A percentile compares a stretch with the other conserved stretches of the same genome.
Conservation (phyloP, 2,329 filamentous ascomycete species). For the Talaromyces sp. region DNA sequence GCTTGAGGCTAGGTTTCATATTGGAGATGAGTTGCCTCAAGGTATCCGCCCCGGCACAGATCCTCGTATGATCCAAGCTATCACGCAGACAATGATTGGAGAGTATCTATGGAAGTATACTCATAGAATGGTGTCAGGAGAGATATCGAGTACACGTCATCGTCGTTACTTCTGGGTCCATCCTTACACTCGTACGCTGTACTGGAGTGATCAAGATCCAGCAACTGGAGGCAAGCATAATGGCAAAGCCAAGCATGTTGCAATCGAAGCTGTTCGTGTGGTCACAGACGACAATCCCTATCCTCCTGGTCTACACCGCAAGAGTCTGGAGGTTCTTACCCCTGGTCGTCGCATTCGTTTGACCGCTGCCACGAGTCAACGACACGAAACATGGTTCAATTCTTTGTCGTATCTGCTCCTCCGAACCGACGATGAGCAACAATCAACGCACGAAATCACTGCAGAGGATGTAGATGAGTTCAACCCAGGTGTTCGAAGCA, state of each 20-base stretch:
- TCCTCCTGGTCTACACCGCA: constrained; percentile 89
- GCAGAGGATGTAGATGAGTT: constrained; percentile 70
- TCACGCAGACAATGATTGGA: constrained; percentile 99
- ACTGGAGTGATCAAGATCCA: constrained; percentile 93
- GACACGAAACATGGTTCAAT: constrained; percentile 99
- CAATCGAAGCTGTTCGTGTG: constrained; percentile 88
- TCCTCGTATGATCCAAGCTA: constrained; percentile 97
- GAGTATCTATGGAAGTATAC: constrained; percentile 99
- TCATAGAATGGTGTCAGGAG: constrained; percentile 82
- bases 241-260: constrained; percentile 80
- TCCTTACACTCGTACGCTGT: constrained; percentile 90
- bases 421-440: constrained; percentile 59
- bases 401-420: constrained; percentile 88
- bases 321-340: constrained; percentile 86
- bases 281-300: constrained; percentile 93
- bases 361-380: constrained; percentile 86
- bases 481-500: constrained; percentile 62
- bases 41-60: constrained; percentile 74
- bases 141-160: constrained; percentile 85
- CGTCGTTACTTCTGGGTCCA: constrained; percentile 99
- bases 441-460: constrained; percentile 59
- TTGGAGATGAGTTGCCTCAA: constrained; percentile 52
- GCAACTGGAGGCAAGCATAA: constrained; percentile 72
- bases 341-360: constrained; percentile 89
- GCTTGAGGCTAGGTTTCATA: constrained; percentile 85